phyloP scores from a whole-genome alignment of 768 basidiomycete species.

The Suillus ampliporus region DNA sequence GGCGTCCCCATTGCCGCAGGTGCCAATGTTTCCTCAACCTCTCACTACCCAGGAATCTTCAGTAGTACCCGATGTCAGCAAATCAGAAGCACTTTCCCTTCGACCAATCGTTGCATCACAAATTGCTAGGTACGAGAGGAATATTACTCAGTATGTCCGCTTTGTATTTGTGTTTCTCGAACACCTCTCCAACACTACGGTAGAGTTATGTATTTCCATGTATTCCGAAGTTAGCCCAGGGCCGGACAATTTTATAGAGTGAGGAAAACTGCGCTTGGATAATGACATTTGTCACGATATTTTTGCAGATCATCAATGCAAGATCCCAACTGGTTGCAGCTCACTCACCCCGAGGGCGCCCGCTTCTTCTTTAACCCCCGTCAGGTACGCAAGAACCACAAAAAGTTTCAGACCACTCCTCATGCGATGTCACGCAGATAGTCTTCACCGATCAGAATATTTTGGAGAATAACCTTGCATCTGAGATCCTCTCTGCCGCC shows the following conservation, averaged over 20 bases:
- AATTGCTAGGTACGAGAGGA: not conserved
- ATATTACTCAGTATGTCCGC: not conserved
- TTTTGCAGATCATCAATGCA: conserved; percentile 1
- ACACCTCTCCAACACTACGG: not conserved
- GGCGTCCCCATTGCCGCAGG: not conserved
- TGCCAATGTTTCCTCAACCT: not conserved
- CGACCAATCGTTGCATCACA: not conserved
- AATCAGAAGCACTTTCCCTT: not conserved
- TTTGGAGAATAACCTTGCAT: not conserved
- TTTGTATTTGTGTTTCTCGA: not conserved
- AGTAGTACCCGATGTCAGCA: not conserved
- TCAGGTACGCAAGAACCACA: conserved; percentile 38
- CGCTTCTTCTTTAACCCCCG: conserved; percentile 53
- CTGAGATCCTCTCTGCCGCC: not conserved
- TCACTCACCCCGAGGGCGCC: conserved; percentile 58
- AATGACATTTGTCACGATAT: not conserved
- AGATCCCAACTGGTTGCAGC: not conserved
- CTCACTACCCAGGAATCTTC: not conserved
- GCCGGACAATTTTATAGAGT: not conserved
- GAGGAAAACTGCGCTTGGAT: not conserved
- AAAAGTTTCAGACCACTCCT: not conserved
- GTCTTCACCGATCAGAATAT: conserved; percentile 44
- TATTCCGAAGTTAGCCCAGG: not conserved
- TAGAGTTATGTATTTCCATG: not conserved
- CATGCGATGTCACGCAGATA: conserved; percentile 33